phyloP scores from a whole-genome alignment of 176 grass and related monocot genomes.

The Echinochloa phyllopogon region DNA sequence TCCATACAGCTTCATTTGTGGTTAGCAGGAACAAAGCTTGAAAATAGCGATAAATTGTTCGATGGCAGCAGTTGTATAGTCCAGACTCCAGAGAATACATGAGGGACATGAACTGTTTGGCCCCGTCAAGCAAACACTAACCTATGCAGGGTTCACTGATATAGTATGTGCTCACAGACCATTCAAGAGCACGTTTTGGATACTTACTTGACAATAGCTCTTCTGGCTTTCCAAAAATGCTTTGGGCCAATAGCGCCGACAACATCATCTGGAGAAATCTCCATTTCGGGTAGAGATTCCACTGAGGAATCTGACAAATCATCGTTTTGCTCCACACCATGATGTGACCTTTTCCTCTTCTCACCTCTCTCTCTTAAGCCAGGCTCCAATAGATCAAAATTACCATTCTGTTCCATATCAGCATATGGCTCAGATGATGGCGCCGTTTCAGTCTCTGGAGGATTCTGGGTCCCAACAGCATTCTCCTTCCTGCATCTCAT shows the following conservation, averaged over 20 bases:
- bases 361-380: slow-evolving; percentile 33
- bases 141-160: background rate
- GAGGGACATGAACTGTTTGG: background rate
- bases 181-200: slow-evolving; percentile 8
- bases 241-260: slow-evolving; percentile 75
- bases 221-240: slow-evolving; percentile 92
- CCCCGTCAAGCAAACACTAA: background rate
- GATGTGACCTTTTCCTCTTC: slow-evolving; percentile 53
- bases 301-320: slow-evolving; percentile 47
- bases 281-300: slow-evolving; percentile 52
- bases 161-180: background rate
- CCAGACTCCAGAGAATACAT: background rate
- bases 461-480: background rate
- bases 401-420: slow-evolving; percentile 22
- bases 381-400: slow-evolving; percentile 16
- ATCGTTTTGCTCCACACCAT: slow-evolving; percentile 31
- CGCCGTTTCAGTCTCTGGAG: slow-evolving; percentile 4
- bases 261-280: slow-evolving; percentile 75
- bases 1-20: background rate
- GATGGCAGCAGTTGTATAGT: background rate
- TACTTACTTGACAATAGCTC: slow-evolving; percentile 82
- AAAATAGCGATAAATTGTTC: background rate
- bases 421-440: slow-evolving; percentile 13
- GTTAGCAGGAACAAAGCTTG: slow-evolving; percentile 5
- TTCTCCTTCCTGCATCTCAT: background rate